Evolutionary conservation across 2,329 filamentous ascomycete genomes (phyloP).

Genomic region (Hortaea werneckii): DNA sequence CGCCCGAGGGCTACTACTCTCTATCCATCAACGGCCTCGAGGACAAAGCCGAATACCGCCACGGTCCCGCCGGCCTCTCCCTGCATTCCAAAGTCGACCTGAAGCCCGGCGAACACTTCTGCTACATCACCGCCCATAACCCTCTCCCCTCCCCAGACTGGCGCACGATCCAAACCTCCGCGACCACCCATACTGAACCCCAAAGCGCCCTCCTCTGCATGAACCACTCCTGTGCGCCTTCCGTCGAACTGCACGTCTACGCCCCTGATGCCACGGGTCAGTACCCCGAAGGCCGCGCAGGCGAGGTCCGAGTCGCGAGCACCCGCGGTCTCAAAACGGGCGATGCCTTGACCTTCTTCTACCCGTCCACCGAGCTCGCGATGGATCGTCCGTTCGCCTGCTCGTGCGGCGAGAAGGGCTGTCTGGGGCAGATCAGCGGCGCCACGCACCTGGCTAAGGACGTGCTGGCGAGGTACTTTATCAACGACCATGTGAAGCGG

Average conservation of each 20-base stretch:
- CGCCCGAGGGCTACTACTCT: not conserved
- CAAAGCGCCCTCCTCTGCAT: conserved; percentile 48
- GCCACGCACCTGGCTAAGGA: conserved; percentile 27
- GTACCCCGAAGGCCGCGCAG: conserved; percentile 11
- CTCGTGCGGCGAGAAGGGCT: conserved; percentile 29
- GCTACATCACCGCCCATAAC: conserved; percentile 38
- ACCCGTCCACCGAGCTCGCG: conserved; percentile 39
- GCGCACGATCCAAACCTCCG: conserved; percentile 42
- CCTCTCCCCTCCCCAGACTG: conserved; percentile 36
- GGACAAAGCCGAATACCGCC: conserved; percentile 28
- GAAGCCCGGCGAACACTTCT: conserved; percentile 41
- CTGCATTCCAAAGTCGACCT: conserved; percentile 41
- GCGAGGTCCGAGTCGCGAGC: conserved; percentile 16
- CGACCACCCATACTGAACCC: conserved; percentile 43
- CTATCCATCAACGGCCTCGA: conserved; percentile 25
- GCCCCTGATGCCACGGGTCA: conserved; percentile 14
- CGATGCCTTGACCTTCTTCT: conserved; percentile 39
- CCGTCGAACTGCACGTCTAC: conserved; percentile 43
- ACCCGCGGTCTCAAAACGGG: conserved; percentile 29
- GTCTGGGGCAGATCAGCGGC: conserved; percentile 30
- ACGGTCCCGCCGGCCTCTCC: conserved; percentile 31
- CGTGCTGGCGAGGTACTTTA: conserved; percentile 29
- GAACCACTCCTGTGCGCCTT: conserved; percentile 45
- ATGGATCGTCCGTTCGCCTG: conserved; percentile 38
- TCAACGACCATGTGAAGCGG: conserved; percentile 30